A percentile compares a stretch with the other conserved stretches of the same genome.
phyloP scores from a whole-genome alignment of 306 rosid species.

The Inga oerstediana region DNA sequence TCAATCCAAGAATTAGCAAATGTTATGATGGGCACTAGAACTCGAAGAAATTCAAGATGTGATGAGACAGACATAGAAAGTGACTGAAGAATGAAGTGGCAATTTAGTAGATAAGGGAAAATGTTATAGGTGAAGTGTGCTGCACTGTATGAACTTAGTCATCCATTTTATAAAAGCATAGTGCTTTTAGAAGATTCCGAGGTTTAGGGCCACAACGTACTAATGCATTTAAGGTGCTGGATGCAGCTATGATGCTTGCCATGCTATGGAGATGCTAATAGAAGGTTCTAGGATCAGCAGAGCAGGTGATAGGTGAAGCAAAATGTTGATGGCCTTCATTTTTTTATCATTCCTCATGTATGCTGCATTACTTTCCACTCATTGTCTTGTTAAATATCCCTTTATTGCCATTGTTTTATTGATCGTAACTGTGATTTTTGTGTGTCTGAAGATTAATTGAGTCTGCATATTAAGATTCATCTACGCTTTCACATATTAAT shows the following conservation, averaged over 20 bases:
- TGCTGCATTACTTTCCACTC: background rate
- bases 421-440: background rate
- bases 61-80: constrained; percentile 56
- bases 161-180: background rate
- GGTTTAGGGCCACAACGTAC: background rate
- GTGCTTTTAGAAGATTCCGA: background rate
- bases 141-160: constrained; percentile 15
- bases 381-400: background rate
- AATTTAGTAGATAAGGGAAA: background rate
- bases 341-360: background rate
- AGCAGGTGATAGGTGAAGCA: background rate
- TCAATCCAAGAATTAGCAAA: constrained; percentile 65
- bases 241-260: background rate
- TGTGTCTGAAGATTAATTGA: background rate
- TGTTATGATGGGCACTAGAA: constrained; percentile 51
- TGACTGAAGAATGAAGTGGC: constrained; percentile 42
- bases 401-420: background rate
- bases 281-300: background rate
- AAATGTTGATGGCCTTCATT: background rate
- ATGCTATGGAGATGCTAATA: background rate
- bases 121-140: background rate
- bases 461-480: too few species aligned
- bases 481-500: background rate
- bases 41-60: constrained; percentile 31
- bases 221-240: constrained; percentile 11